Percentiles rank a stretch among this genome's conserved stretches.
Evolutionary conservation across 768 basidiomycete species (phyloP).

Genomic region (Amanita fuliginea): DNA sequence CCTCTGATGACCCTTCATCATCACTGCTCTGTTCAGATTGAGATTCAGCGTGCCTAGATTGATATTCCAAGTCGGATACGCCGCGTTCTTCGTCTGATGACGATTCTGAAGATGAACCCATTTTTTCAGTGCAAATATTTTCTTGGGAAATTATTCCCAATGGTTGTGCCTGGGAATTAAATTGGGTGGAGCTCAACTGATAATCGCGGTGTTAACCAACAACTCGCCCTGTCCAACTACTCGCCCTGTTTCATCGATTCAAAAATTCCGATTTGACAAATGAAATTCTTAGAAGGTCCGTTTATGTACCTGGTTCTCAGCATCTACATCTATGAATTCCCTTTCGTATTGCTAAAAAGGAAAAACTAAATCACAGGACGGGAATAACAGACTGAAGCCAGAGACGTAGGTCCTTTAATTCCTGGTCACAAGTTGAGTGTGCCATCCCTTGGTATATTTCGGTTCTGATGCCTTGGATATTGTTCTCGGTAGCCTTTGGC

Average conservation of each 20-base stretch:
- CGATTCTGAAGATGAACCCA: neutral
- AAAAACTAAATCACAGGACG: too few species aligned
- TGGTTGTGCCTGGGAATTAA: neutral
- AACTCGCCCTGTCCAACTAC: too few species aligned
- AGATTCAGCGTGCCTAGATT: neutral
- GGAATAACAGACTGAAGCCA: constrained; percentile 61
- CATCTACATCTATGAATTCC: too few species aligned
- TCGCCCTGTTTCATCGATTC: too few species aligned
- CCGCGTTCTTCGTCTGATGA: neutral
- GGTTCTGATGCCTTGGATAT: constrained; percentile 50
- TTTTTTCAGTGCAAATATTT: neutral
- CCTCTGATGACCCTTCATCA: neutral
- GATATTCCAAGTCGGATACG: neutral
- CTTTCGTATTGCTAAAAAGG: too few species aligned
- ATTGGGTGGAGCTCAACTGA: too few species aligned
- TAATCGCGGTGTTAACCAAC: too few species aligned
- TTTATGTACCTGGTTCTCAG: too few species aligned
- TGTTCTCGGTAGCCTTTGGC: constrained; percentile 24
- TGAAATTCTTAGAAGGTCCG: too few species aligned
- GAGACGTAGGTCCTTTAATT: constrained; percentile 56
- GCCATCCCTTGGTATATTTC: constrained; percentile 55
- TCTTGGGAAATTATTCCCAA: neutral
- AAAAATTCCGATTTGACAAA: too few species aligned
- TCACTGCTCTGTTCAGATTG: neutral
- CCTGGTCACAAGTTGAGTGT: constrained; percentile 54